Conservation (phyloP, 768 basidiomycete species). For the Brasilioporus rufonigricans region DNA sequence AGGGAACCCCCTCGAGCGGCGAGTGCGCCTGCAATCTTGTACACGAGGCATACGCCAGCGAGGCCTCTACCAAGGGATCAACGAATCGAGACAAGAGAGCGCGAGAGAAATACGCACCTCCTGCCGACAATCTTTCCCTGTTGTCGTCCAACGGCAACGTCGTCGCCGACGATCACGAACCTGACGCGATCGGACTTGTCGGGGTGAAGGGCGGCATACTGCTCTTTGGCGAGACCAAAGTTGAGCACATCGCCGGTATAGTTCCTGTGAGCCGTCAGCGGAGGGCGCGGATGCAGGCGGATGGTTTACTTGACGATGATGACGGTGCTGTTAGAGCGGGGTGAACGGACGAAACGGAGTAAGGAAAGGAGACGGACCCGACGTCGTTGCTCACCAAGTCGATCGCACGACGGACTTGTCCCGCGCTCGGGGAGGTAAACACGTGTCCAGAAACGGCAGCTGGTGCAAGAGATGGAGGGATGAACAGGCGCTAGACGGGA, state of each 20-base stretch:
- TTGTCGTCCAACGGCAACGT: slow-evolving; percentile 79
- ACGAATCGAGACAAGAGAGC: not conserved
- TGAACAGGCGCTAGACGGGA: not conserved
- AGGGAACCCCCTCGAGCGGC: slow-evolving; percentile 66
- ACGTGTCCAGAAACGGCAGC: slow-evolving; percentile 86
- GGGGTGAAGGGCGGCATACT: slow-evolving; percentile 69
- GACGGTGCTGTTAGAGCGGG: slow-evolving; percentile 50
- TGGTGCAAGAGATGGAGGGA: slow-evolving; percentile 14
- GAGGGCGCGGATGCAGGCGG: not conserved
- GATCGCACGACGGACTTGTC: slow-evolving; percentile 79
- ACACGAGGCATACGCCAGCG: slow-evolving; percentile 79
- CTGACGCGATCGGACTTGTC: slow-evolving; percentile 64
- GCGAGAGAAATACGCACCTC: slow-evolving; percentile 36
- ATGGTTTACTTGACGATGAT: slow-evolving; percentile 74
- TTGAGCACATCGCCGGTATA: slow-evolving; percentile 91
- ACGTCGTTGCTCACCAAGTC: slow-evolving; percentile 70
- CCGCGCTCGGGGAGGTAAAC: slow-evolving; percentile 87
- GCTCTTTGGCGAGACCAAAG: slow-evolving; percentile 87
- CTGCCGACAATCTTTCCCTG: slow-evolving; percentile 86
- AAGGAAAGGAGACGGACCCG: slow-evolving; percentile 45
- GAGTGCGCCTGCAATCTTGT: slow-evolving; percentile 88
- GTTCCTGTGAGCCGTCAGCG: slow-evolving; percentile 47
- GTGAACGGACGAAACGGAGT: not conserved
- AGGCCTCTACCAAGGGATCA: slow-evolving; percentile 55
- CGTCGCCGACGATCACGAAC: slow-evolving; percentile 85